Evolutionary conservation across 306 rosid genomes (phyloP).

Genomic region (Fagus crenata): DNA sequence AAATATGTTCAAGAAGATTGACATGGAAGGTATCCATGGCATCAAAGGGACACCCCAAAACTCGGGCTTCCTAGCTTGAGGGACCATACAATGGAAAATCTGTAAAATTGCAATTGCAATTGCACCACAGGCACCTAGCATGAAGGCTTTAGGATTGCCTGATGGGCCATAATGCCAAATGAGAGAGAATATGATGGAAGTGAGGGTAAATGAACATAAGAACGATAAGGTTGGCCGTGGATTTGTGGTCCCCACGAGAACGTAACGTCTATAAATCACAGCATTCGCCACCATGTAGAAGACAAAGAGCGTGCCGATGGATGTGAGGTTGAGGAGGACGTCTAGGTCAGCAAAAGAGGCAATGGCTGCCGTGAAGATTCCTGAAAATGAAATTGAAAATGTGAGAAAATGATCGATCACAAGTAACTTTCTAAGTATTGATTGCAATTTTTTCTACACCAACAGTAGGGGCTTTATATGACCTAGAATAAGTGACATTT

Average conservation of each 20-base stretch:
- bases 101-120: slow-evolving; percentile 51
- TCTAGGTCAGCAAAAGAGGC: slow-evolving; percentile 80
- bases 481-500: too few species aligned
- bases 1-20: slow-evolving; percentile 77
- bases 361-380: slow-evolving; percentile 78
- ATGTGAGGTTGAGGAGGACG: slow-evolving; percentile 73
- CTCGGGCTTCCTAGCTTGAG: slow-evolving; percentile 78
- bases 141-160: slow-evolving; percentile 50
- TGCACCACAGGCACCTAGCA: slow-evolving; percentile 53
- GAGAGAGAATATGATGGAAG: slow-evolving; percentile 63
- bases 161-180: slow-evolving; percentile 62
- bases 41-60: slow-evolving; percentile 95
- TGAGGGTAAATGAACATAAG: slow-evolving; percentile 62
- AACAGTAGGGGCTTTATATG: too few species aligned
- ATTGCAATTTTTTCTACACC: too few species aligned
- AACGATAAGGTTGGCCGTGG: slow-evolving; percentile 88
- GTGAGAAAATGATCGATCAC: slow-evolving; percentile 15
- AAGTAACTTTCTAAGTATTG: too few species aligned
- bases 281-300: slow-evolving; percentile 98
- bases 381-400: slow-evolving; percentile 51
- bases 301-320: slow-evolving; percentile 96
- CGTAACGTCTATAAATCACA: slow-evolving; percentile 79
- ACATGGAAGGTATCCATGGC: slow-evolving; percentile 91
- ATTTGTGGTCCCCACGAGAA: slow-evolving; percentile 61
- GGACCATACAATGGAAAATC: slow-evolving; percentile 67